A percentile compares a stretch with the other conserved stretches of the same genome.
Conservation (phyloP, 768 basidiomycete genomes). For the Trametes gibbosa region DNA sequence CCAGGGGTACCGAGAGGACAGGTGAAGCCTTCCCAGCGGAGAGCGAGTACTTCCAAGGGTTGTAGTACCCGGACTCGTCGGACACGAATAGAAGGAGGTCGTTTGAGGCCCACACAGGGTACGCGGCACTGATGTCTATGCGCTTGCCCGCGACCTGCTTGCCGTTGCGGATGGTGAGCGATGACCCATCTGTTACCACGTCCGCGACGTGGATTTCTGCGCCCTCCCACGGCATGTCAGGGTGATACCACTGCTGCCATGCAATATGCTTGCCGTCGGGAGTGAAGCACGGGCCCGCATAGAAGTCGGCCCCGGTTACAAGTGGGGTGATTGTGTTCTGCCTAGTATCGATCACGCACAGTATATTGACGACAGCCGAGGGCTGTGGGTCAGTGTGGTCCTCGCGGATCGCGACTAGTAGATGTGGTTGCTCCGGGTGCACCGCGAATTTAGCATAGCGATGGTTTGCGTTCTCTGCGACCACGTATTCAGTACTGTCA, state of each 20-base stretch:
- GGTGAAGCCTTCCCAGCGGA: slow-evolving; percentile 33
- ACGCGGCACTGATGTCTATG: slow-evolving; percentile 49
- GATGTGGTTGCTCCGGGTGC: slow-evolving; percentile 49
- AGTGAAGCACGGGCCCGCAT: slow-evolving; percentile 57
- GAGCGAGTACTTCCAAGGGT: slow-evolving; percentile 58
- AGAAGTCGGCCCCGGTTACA: slow-evolving; percentile 67
- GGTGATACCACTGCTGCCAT: slow-evolving; percentile 70
- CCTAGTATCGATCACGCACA: slow-evolving; percentile 53
- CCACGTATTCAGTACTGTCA: slow-evolving; percentile 7
- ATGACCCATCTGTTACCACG: slow-evolving; percentile 30
- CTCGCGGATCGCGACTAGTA: slow-evolving; percentile 64
- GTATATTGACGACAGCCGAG: slow-evolving; percentile 50
- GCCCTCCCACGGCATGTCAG: slow-evolving; percentile 74
- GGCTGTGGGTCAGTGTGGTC: slow-evolving; percentile 62
- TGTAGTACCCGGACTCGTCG: slow-evolving; percentile 64
- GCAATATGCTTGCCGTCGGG: slow-evolving; percentile 55
- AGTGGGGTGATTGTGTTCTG: slow-evolving; percentile 45
- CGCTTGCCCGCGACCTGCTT: slow-evolving; percentile 50
- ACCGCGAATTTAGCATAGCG: slow-evolving; percentile 65
- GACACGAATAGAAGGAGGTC: slow-evolving; percentile 59
- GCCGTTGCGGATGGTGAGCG: slow-evolving; percentile 35
- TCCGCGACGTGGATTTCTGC: slow-evolving; percentile 52
- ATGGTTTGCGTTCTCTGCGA: slow-evolving; percentile 44
- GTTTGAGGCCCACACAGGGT: slow-evolving; percentile 59
- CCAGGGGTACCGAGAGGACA: slow-evolving; percentile 41